Base-by-base conservation (phyloP, 2,329 filamentous ascomycete genomes). In the Penicillium griseofulvum region DNA sequence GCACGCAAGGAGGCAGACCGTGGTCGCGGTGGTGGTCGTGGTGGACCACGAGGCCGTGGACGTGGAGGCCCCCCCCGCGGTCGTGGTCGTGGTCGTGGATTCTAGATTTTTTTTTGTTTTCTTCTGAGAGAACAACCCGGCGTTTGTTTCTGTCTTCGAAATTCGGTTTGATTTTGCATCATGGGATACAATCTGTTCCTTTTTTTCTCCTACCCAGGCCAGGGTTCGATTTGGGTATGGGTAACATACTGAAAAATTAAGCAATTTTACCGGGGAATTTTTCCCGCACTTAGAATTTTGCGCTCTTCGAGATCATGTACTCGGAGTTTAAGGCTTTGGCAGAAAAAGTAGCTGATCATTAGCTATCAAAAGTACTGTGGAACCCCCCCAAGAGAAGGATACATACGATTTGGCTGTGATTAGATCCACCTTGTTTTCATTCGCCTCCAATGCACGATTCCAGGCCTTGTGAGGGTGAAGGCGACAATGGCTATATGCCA, bases 1-100 rank as follows among this genome's bases (percentile, higher is more conserved):
- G 93, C 94, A 26, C 86, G 93, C 72, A 99, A 99, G 83, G 94
- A 97, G 79, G 83, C 71, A 39, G 76, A 78, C 49, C 80, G 87
- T 45, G 76, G 80, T 42, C 71, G 78, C 6, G 43, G 50, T 44
- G 72, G 77, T 19, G 65, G 77, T 43, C 73, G 78, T 24, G 71
- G 79, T 36, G 76, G 77, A 11, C 76, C 79, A 37, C 75, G 81
- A 36, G 73, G 81, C 41, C 74, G 77, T 38, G 65, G 79, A 49
- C 80, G 85, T 56, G 76, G 82, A 17, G 67, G 76, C 44, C 74
- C 80, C 17, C 73, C 80, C 19, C 73, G 82, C 29, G 79, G 82
- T 14, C 73, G 82, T 44, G 81, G 83, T 24, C 76, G 84, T 51
- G 84, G 84, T 17, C 75, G 83, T 55, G 74, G 75, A 54, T 73